Conservation (phyloP, 2,329 filamentous ascomycete species). For the Sporothrix variecibatus region DNA sequence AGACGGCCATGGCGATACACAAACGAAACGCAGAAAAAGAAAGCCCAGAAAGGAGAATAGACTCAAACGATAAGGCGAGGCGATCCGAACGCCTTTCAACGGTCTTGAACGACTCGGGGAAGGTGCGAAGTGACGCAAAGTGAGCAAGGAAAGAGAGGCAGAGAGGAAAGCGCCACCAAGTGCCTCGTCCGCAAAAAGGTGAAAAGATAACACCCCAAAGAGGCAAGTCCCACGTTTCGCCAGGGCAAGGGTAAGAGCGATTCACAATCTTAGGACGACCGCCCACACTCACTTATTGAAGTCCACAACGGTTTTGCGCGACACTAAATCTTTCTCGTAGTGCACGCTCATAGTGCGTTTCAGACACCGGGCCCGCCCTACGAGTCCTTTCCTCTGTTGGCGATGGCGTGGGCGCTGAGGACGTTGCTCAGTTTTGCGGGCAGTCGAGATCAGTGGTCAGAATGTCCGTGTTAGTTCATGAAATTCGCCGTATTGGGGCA, state of each 20-base stretch:
- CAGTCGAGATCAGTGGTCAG: not conserved
- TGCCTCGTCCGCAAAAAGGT: not conserved
- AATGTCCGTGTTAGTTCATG: not conserved
- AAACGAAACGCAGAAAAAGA: not conserved
- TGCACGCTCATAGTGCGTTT: slow-evolving; percentile 2
- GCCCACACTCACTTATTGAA: not conserved
- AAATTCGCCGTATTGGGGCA: not conserved
- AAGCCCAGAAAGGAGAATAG: not conserved
- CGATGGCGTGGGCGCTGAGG: not conserved
- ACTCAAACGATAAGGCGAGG: not conserved
- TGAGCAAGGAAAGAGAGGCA: too few species aligned
- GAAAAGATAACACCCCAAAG: not conserved
- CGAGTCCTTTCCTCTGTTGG: not conserved
- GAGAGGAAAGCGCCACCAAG: not conserved
- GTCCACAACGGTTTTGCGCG: not conserved
- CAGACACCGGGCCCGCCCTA: not conserved
- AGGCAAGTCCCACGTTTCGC: not conserved
- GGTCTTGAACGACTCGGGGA: not conserved
- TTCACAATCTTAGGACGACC: not conserved
- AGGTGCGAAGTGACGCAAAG: too few species aligned
- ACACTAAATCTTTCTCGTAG: not conserved
- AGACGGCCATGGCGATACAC: not conserved
- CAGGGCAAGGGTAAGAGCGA: not conserved
- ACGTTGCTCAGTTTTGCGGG: not conserved
- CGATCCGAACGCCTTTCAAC: not conserved